Percentiles rank a stretch among this genome's conserved stretches.
Evolutionary conservation across 176 grass and related monocot species (phyloP).

Genomic region (Ampelocalamus luodianensis): DNA sequence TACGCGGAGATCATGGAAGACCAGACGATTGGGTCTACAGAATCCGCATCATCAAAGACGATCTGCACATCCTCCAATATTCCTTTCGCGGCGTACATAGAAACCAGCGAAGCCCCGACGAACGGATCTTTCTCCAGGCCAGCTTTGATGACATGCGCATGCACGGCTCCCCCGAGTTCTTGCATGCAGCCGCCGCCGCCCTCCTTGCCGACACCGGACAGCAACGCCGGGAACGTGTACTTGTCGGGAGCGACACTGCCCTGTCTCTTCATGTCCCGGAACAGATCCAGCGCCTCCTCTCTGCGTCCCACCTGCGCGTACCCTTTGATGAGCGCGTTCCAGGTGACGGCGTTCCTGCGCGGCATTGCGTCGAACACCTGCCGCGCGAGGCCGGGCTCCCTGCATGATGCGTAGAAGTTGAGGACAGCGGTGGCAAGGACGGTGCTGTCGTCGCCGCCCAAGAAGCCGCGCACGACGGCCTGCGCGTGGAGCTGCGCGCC

Average conservation of each 20-base stretch:
- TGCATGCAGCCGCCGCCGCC: conserved; percentile 1
- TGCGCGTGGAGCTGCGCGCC: conserved; percentile 43
- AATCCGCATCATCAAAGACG: conserved; percentile 32
- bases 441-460: background rate
- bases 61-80: conserved; percentile 20
- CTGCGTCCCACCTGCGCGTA: conserved; percentile 39
- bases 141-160: conserved; percentile 47
- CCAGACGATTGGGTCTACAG: conserved; percentile 36
- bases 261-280: conserved; percentile 41
- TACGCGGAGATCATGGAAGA: conserved; percentile 47
- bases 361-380: conserved; percentile 47
- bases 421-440: conserved; percentile 13
- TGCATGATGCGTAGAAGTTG: conserved; percentile 26
- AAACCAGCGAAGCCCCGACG: conserved; percentile 39
- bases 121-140: conserved; percentile 50
- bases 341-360: conserved; percentile 32
- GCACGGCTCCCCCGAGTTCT: conserved; percentile 23
- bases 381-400: conserved; percentile 12
- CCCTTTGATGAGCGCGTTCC: conserved; percentile 54
- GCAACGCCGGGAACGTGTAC: conserved; percentile 51
- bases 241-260: conserved; percentile 25
- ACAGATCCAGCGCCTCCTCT: conserved; percentile 38
- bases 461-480: conserved; percentile 20
- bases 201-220: conserved; percentile 26
- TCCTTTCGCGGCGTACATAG: conserved; percentile 32